Base-by-base conservation (phyloP, 306 rosid species). In the Astragalus glycyphyllos region DNA sequence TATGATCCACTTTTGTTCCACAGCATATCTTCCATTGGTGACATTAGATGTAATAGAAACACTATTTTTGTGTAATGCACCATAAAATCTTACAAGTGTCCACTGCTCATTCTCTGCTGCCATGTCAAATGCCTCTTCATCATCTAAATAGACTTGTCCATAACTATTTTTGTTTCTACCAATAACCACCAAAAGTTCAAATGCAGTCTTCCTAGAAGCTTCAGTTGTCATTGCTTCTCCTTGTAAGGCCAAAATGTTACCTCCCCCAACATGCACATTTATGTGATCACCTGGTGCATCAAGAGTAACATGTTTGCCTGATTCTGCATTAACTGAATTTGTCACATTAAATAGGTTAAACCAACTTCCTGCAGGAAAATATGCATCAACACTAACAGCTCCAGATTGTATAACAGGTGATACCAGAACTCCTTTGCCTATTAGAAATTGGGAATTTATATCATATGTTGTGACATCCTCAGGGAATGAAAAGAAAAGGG, bases 401-500 rank as follows among this genome's bases (percentile, higher is more conserved):
- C 86, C 90, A 2, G 85, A 58, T 41, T 73, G 56, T 48, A 93
- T 57, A 4, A 83, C 97, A 50, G 97, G 98, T 29, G 98, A 93
- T 20, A 93, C 88, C 62, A 93, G 53, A 50, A 90, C 85, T 11
- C 89, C 93, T 84, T 72, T 80, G 11, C 97, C 97, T 46, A 93
- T 51, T 11, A 93, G 77, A 77, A 90, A 93, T 74, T 87, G 98
- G 8, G 97, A 82, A 68, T 26, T 77, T 84, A 88, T 83, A 20
- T 81, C 84, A 1, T 90, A 85, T 12, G 97, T 87, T 31, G 54
- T 72, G 74, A 58, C 70, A 78, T 93, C 97, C 46, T 85, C 81
- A 4, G 96, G 97, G 87, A 93, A 93, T 12, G 98, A 88, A 83
- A 93, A 93, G 86, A 93, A 93, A 34, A 90, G 84, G 7, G 98